Conservation (phyloP, 768 basidiomycete species). For the Paxillus ammoniavirescens region DNA sequence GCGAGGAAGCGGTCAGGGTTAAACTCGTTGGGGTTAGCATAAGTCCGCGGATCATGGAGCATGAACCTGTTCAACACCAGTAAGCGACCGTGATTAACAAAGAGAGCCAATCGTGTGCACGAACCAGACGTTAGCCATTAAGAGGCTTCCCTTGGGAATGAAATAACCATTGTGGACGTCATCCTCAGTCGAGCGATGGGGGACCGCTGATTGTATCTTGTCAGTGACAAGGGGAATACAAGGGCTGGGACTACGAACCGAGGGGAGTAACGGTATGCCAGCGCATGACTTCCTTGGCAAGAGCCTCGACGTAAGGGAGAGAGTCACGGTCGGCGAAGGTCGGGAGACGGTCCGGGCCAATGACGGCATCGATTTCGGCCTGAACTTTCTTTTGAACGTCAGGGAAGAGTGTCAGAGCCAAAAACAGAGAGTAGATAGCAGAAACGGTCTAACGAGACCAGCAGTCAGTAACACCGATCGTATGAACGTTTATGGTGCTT, state of each 20-base stretch:
- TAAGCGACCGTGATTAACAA: background rate
- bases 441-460: slow-evolving; percentile 53
- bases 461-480: slow-evolving; percentile 1
- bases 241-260: slow-evolving; percentile 33
- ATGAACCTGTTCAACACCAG: slow-evolving; percentile 22
- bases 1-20: slow-evolving; percentile 61
- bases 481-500: slow-evolving; percentile 5
- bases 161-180: slow-evolving; percentile 62
- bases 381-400: slow-evolving; percentile 59
- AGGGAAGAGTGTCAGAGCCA: slow-evolving; percentile 59
- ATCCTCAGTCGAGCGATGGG: slow-evolving; percentile 58
- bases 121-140: slow-evolving; percentile 25
- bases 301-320: slow-evolving; percentile 60
- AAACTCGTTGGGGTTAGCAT: slow-evolving; percentile 53
- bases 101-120: slow-evolving; percentile 6
- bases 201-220: slow-evolving; percentile 23
- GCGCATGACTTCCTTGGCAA: slow-evolving; percentile 55
- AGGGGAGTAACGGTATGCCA: slow-evolving; percentile 41
- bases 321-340: slow-evolving; percentile 54
- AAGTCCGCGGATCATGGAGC: slow-evolving; percentile 36
- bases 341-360: slow-evolving; percentile 61
- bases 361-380: slow-evolving; percentile 56
- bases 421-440: slow-evolving; percentile 57
- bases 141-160: slow-evolving; percentile 47
- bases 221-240: slow-evolving; percentile 27